Conservation (phyloP, 768 basidiomycete genomes). For the Infundibulicybe gibba region DNA sequence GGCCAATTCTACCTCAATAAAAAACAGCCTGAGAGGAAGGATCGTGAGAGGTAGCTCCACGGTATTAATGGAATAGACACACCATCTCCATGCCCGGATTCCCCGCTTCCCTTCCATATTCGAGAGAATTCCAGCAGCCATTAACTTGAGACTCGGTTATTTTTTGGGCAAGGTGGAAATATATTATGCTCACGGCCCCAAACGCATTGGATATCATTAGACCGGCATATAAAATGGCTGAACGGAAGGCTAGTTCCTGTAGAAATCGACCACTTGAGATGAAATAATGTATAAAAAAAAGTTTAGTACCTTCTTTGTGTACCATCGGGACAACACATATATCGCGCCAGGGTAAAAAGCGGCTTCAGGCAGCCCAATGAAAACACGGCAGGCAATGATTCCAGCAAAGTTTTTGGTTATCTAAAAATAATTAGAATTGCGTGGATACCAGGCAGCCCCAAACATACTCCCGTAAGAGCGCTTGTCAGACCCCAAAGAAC, state of each 20-base stretch:
- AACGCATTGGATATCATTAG: constrained; percentile 65
- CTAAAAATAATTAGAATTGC: constrained; percentile 21
- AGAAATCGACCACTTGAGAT: constrained; percentile 5
- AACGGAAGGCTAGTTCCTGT: constrained; percentile 64
- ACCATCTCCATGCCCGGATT: constrained; percentile 72
- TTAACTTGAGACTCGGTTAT: constrained; percentile 33
- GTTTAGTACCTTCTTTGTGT: constrained; percentile 46
- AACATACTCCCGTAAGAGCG: constrained; percentile 53
- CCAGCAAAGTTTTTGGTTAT: constrained; percentile 51
- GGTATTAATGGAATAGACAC: constrained; percentile 7
- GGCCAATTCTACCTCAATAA: constrained; percentile 57
- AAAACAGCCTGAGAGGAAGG: constrained; percentile 53
- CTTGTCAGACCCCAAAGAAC: constrained; percentile 63
- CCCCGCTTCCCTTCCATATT: constrained; percentile 68
- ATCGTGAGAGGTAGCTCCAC: neutral
- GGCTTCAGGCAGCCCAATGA: constrained; percentile 63
- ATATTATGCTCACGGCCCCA: constrained; percentile 44
- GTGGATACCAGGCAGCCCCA: neutral
- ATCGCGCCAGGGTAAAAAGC: constrained; percentile 62
- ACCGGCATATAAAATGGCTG: constrained; percentile 57
- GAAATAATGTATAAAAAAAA: neutral
- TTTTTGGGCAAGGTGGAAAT: neutral
- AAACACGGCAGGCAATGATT: constrained; percentile 53
- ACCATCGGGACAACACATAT: constrained; percentile 50
- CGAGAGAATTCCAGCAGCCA: constrained; percentile 72